phyloP scores from a whole-genome alignment of 192 early-diverging fungal genomes.

The Linnemannia exigua region DNA sequence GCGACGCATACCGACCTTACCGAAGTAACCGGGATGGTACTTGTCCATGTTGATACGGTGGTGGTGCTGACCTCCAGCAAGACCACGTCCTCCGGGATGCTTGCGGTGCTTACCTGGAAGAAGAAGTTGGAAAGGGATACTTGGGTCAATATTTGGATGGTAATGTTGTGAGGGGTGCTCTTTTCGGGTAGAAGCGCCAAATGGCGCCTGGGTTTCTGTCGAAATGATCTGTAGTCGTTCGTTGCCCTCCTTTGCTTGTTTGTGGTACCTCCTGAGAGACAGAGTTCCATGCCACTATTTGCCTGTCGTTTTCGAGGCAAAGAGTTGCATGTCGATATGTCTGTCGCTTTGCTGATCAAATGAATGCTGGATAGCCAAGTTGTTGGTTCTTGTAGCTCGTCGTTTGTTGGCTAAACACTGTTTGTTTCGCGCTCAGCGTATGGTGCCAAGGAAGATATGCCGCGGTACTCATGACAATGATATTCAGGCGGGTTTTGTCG shows the following conservation, averaged over 20 bases:
- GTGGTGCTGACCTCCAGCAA: slow-evolving; percentile 99
- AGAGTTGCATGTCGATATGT: not conserved
- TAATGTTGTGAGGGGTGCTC: not conserved
- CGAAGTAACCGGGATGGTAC: slow-evolving; percentile 99
- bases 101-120: slow-evolving; percentile 94
- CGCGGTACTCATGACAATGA: too few species aligned
- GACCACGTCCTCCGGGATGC: slow-evolving; percentile 99
- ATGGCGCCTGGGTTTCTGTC: not conserved
- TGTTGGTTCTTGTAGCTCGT: not conserved
- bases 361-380: not conserved
- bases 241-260: not conserved
- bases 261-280: too few species aligned
- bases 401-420: not conserved
- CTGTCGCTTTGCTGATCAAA: not conserved
- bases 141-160: not conserved
- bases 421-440: not conserved
- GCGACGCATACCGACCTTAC: slow-evolving; percentile 99
- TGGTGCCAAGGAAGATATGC: not conserved
- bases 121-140: not conserved
- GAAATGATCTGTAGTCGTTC: not conserved
- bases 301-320: not conserved
- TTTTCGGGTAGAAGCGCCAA: not conserved
- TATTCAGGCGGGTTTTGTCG: not conserved
- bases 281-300: too few species aligned
- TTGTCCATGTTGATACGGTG: slow-evolving; percentile 99